Conservation (phyloP, 2,329 filamentous ascomycete species). For the Elsinoe perseae region DNA sequence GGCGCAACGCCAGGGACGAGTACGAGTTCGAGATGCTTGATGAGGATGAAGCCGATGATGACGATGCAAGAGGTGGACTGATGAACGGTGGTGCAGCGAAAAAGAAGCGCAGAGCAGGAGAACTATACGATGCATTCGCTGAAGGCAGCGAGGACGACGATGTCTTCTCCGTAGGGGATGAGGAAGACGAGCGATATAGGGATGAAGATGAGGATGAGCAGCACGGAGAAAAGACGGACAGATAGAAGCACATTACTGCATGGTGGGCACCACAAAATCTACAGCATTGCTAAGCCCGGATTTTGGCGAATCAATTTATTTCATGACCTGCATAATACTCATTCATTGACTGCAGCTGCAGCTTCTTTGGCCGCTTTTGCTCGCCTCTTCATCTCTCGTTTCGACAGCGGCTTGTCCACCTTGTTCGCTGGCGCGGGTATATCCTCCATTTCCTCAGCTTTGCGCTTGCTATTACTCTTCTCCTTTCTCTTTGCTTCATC, state of each 20-base stretch:
- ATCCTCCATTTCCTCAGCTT: constrained; percentile 17
- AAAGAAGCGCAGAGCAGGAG: constrained; percentile 61
- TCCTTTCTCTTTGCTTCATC: constrained; percentile 16
- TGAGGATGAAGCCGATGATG: constrained; percentile 57
- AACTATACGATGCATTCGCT: constrained; percentile 96
- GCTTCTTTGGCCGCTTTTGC: constrained; percentile 15
- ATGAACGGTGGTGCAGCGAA: constrained; percentile 34
- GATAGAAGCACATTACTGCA: constrained; percentile 2
- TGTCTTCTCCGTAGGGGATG: constrained; percentile 29
- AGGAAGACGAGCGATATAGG: constrained; percentile 30
- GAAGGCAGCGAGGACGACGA: constrained; percentile 70
- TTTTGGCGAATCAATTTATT: background rate
- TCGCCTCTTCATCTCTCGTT: constrained; percentile 20
- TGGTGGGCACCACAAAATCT: background rate
- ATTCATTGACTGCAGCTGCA: constrained; percentile 1
- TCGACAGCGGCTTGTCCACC: constrained; percentile 19
- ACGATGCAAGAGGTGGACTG: constrained; percentile 38
- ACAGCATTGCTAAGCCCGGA: constrained; percentile 1
- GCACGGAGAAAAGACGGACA: constrained; percentile 19
- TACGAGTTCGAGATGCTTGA: constrained; percentile 95
- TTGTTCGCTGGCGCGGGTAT: constrained; percentile 6
- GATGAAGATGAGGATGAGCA: constrained; percentile 23
- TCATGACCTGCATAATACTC: background rate
- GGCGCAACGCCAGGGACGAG: constrained; percentile 65
- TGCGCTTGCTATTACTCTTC: constrained; percentile 18